Evolutionary conservation across 1,284 basidiomycete species (phyloP).

Genomic region (Tilletia setariae): DNA sequence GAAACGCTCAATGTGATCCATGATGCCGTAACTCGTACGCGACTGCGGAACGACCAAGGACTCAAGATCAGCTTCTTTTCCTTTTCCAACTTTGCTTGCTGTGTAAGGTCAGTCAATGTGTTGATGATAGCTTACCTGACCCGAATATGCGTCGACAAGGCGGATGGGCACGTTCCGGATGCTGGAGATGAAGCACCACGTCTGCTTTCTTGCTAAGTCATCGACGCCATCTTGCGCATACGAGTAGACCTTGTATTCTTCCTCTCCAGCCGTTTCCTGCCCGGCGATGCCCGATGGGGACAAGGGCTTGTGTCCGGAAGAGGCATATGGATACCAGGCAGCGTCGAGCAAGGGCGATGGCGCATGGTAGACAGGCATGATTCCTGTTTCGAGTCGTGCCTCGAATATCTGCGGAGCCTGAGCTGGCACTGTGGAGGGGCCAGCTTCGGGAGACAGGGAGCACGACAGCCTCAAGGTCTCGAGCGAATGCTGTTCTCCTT

Average conservation of each 20-base stretch:
- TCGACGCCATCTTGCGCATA: conserved; percentile 19
- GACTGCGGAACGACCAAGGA: conserved; percentile 7
- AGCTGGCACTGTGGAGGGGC: not conserved
- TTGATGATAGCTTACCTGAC: conserved; percentile 10
- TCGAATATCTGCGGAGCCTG: not conserved
- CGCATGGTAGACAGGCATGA: conserved; percentile 15
- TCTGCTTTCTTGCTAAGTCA: conserved; percentile 1
- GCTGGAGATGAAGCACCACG: conserved; percentile 41
- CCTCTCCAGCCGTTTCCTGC: too few species aligned
- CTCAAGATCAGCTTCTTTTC: too few species aligned
- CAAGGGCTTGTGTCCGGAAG: not conserved
- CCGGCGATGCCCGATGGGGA: not conserved
- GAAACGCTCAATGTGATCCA: conserved; percentile 44
- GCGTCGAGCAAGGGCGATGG: conserved; percentile 36
- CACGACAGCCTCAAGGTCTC: not conserved
- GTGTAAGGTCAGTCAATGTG: too few species aligned
- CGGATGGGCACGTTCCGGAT: conserved; percentile 33
- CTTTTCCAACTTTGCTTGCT: conserved; percentile 7
- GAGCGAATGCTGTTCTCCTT: conserved; percentile 13
- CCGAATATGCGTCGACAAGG: conserved; percentile 30
- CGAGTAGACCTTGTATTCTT: not conserved
- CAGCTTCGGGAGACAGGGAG: not conserved
- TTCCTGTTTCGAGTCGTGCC: not conserved
- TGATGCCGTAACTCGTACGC: conserved; percentile 38
- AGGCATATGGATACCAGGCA: conserved; percentile 33